Conservation (phyloP, 176 grass and related monocot genomes). For the Ensete glaucum region DNA sequence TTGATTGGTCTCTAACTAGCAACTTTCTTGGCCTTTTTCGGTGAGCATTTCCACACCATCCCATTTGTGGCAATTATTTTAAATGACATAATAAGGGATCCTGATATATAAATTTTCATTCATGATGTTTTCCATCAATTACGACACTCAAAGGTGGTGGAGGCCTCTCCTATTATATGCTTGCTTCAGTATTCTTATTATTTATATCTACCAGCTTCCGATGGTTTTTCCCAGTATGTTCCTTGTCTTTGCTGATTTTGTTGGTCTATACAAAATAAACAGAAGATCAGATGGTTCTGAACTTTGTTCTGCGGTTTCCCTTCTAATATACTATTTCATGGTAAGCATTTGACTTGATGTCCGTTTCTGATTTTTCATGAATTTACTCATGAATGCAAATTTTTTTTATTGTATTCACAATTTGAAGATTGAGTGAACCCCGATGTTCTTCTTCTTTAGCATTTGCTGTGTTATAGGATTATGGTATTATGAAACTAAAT, state of each 20-base stretch:
- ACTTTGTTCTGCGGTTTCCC: constrained; percentile 71
- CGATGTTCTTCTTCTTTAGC: background rate
- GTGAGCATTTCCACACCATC: constrained; percentile 33
- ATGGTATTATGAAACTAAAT: too few relatives aligned
- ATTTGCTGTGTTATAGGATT: too few relatives aligned
- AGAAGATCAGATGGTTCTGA: constrained; percentile 72
- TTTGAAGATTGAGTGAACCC: background rate
- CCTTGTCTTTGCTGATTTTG: constrained; percentile 66
- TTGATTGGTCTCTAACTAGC: constrained; percentile 96
- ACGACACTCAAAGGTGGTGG: constrained; percentile 61
- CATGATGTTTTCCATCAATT: constrained; percentile 1
- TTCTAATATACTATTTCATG: constrained; percentile 82
- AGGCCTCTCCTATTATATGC: constrained; percentile 79
- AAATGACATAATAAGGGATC: background rate
- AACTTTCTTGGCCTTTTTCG: constrained; percentile 97
- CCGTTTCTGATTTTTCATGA: background rate
- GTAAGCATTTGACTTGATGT: constrained; percentile 41
- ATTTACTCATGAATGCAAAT: background rate
- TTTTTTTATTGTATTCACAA: background rate
- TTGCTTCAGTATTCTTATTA: constrained; percentile 78
- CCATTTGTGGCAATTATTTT: background rate
- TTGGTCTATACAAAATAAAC: constrained; percentile 84
- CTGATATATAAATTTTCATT: background rate
- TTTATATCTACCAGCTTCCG: constrained; percentile 85
- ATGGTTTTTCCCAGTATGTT: constrained; percentile 56